Conservation (phyloP, 2,329 filamentous ascomycete species). For the Cyclaneusma minus region DNA sequence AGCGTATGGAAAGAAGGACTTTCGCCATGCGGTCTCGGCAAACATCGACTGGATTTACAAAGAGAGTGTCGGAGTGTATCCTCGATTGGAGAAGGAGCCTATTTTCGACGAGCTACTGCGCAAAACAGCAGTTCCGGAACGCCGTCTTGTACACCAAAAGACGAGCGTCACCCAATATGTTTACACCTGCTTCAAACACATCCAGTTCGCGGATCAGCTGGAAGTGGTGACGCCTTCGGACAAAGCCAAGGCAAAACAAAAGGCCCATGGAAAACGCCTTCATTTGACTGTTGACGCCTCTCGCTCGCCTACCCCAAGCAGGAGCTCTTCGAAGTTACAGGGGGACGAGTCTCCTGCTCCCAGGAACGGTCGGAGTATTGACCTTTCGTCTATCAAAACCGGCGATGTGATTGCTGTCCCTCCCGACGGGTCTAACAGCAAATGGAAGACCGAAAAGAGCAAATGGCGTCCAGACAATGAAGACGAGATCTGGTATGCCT, state of each 20-base stretch:
- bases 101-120: slow-evolving; percentile 22
- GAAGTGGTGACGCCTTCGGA: slow-evolving; percentile 18
- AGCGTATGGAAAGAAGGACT: slow-evolving; percentile 38
- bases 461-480: slow-evolving; percentile 25
- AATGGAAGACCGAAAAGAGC: slow-evolving; percentile 37
- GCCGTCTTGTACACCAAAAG: slow-evolving; percentile 12
- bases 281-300: slow-evolving; percentile 4
- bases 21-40: slow-evolving; percentile 40
- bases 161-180: slow-evolving; percentile 62
- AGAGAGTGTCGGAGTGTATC: slow-evolving; percentile 38
- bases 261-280: slow-evolving; percentile 2
- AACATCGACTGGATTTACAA: slow-evolving; percentile 50
- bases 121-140: slow-evolving; percentile 15
- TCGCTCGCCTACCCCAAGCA: slow-evolving; percentile 2
- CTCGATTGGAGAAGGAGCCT: slow-evolving; percentile 12
- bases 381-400: slow-evolving; percentile 31
- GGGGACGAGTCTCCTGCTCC: slow-evolving; percentile 6
- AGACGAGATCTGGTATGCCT: slow-evolving; percentile 50
- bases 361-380: slow-evolving; percentile 5
- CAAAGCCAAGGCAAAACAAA: slow-evolving; percentile 15
- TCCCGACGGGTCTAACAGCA: slow-evolving; percentile 28
- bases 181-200: slow-evolving; percentile 43
- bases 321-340: slow-evolving; percentile 13
- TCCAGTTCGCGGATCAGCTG: slow-evolving; percentile 42
- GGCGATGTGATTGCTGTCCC: slow-evolving; percentile 33